Evolutionary conservation across 1,284 basidiomycete genomes (phyloP), one percentile per base, ranked within the genome.

Genomic region (Ceratobasidium sp.): DNA sequence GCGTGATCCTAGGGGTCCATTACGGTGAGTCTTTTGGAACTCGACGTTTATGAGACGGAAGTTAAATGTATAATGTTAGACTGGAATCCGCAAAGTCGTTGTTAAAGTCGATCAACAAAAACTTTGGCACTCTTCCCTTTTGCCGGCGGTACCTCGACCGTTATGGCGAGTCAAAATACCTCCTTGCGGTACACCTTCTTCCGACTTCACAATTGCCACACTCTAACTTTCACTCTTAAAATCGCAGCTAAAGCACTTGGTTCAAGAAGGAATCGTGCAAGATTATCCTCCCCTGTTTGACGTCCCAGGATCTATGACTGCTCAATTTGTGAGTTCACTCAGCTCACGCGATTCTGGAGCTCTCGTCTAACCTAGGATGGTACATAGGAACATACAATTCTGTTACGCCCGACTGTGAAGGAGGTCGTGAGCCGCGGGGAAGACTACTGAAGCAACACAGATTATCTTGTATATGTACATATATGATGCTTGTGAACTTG

Each of bases 281-380:
- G 94, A 92, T 77, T 98, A 99, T 82, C 98, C 95, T n/a, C 98
- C 98, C 0, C 85, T 99, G 21, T 90, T 88, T 76, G 97, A 99
- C 79, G 85, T 87, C 64, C 84, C 82, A 46, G 90, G 94, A 30
- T 87, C 90, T 4, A 96, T 96, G 94, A 98, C 96, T 0, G 96
- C 96, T 2, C 96, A 98, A 86, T 97, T 92, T 81, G 94, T 94
- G 78, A 78, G 91, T 86, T 18, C 23, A 57, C 4, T 71, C 52
- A 75, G 11, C 6, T 44, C 46, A 61, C 46, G 32, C 62, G 35
- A 76, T 74, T 43, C 73, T 54, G 23, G 26, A 9, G 32, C 43
- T 23, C 46, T 44, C 18, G 5, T 21, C 71, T 67, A 35, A 59
- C 14, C 4, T 23, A 0, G 1, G 47, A 69, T 58, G 59, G 4